These are phyloP conservation scores for Isabelozyma rhagii DNA, from an alignment of 805 yeast species.

Conservation along the genomic window DNA sequence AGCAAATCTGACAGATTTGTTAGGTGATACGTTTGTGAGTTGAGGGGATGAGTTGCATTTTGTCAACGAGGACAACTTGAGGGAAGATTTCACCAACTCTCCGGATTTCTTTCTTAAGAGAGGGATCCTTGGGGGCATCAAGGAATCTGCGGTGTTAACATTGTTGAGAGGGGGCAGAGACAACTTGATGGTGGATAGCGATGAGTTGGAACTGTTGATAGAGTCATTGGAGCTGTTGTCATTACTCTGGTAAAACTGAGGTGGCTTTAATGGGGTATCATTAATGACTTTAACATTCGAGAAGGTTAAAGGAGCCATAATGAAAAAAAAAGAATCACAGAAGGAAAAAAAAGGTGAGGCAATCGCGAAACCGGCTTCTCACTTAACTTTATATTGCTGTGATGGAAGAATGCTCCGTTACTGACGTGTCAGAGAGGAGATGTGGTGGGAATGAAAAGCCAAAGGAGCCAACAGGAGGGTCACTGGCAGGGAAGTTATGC, in stretches of 20 bases:
- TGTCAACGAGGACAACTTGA: slow-evolving; percentile 44
- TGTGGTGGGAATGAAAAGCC: neutral
- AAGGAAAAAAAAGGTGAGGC: neutral
- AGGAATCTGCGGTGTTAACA: slow-evolving; percentile 3
- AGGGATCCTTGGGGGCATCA: slow-evolving; percentile 3
- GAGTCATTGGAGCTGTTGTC: slow-evolving; percentile 2
- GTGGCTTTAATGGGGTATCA: neutral
- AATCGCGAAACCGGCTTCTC: neutral
- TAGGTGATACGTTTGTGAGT: slow-evolving; percentile 6
- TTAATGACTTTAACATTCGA: neutral
- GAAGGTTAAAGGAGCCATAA: neutral
- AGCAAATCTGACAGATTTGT: slow-evolving; percentile 64
- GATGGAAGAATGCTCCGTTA: neutral
- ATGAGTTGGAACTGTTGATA: slow-evolving; percentile 9
- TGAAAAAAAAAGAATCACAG: neutral
- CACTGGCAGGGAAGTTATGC: neutral
- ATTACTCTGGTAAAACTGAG: neutral
- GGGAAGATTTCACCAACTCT: slow-evolving; percentile 74
- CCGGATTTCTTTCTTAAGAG: slow-evolving; percentile 82
- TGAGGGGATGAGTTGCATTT: slow-evolving; percentile 26
- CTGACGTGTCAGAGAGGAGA: neutral
- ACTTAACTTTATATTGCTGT: neutral
- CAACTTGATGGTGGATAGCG: slow-evolving; percentile 9
- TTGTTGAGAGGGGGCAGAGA: neutral
- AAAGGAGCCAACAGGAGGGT: neutral